Percentiles rank a stretch among this genome's conserved stretches.
Conservation (phyloP, 805 yeast species). For the Ogataea trehalophila region DNA sequence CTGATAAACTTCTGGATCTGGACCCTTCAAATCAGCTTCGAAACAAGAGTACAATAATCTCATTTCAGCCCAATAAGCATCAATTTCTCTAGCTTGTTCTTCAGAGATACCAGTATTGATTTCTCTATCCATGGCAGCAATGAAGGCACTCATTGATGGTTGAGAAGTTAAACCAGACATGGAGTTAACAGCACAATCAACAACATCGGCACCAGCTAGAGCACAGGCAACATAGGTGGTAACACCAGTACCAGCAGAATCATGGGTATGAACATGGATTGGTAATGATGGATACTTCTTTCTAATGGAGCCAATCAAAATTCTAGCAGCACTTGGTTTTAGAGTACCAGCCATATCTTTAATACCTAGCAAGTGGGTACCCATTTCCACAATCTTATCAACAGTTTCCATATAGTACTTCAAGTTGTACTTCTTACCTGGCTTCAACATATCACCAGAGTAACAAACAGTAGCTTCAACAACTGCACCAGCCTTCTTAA, state of each 20-base stretch:
- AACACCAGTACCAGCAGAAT: conserved; percentile 99
- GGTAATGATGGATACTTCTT: conserved; percentile 88
- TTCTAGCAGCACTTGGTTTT: conserved; percentile 88
- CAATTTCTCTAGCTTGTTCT: conserved; percentile 72
- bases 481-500: conserved; percentile 97
- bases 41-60: conserved; percentile 93
- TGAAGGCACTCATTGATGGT: conserved; percentile 89
- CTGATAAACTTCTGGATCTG: conserved; percentile 97
- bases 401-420: conserved; percentile 81
- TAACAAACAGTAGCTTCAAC: conserved; percentile 98
- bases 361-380: conserved; percentile 95
- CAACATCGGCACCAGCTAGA: conserved; percentile 95
- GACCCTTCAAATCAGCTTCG: conserved; percentile 98
- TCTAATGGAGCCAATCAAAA: conserved; percentile 77
- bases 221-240: conserved; percentile 96
- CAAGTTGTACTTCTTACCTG: conserved; percentile 93
- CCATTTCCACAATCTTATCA: conserved; percentile 82
- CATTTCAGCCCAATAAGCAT: conserved; percentile 98
- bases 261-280: conserved; percentile 98
- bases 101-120: conserved; percentile 68
- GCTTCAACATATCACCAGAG: conserved; percentile 97
- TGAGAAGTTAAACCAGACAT: conserved; percentile 99
- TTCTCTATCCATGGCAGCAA: conserved; percentile 89
- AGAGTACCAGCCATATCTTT: conserved; percentile 99
- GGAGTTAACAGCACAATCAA: conserved; percentile 95